Conservation (phyloP, 176 grass and related monocot genomes). For the Pontederia paniculata region DNA sequence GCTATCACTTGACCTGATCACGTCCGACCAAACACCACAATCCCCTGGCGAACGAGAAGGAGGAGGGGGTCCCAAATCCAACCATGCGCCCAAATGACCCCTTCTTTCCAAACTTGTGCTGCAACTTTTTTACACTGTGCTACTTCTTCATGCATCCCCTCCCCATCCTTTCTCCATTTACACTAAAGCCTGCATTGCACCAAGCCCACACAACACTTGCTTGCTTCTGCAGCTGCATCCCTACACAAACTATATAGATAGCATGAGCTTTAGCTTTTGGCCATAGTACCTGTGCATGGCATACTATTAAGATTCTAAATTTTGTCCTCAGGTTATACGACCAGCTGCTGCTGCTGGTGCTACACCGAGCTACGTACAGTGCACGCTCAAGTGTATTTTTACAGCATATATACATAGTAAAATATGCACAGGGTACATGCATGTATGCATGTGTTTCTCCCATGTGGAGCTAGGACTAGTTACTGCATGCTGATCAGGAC, state of each 20-base stretch:
- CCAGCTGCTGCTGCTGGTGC: too few relatives aligned
- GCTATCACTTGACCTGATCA: conserved; percentile 8
- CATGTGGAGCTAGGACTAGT: background rate
- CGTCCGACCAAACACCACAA: conserved; percentile 9
- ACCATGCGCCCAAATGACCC: conserved; percentile 21
- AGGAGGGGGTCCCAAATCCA: conserved; percentile 25
- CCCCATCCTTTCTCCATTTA: conserved; percentile 11
- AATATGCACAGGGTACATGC: background rate
- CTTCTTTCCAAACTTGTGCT: conserved; percentile 9
- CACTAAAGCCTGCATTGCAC: conserved; percentile 26
- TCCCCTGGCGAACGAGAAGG: conserved; percentile 18
- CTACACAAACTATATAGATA: conserved; percentile 19
- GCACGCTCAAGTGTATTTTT: too few relatives aligned
- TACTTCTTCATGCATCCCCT: too few relatives aligned
- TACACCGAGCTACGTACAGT: too few relatives aligned
- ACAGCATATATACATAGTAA: too few relatives aligned
- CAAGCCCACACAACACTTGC: conserved; percentile 28
- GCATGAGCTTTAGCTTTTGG: background rate
- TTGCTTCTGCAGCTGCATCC: conserved; percentile 28
- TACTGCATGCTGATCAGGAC: background rate
- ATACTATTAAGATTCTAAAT: background rate
- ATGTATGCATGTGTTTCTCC: background rate
- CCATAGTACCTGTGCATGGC: background rate
- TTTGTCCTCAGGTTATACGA: too few relatives aligned
- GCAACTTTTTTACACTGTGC: conserved; percentile 4